Evolutionary conservation across 805 yeast genomes (phyloP).

Genomic region (Metschnikowia continentalis): DNA sequence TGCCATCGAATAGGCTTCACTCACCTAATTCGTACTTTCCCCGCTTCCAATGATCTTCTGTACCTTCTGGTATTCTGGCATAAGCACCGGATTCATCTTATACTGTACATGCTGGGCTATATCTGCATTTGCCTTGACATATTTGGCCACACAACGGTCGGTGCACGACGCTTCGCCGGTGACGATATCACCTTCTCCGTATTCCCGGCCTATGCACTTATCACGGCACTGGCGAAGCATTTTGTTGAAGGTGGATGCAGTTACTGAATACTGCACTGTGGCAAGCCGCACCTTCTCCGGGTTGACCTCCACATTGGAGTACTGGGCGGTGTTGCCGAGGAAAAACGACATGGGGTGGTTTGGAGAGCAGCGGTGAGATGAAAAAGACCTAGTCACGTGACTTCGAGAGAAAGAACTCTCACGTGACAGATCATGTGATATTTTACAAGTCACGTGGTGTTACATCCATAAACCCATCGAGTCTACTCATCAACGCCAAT

Average conservation of each 20-base stretch:
- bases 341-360: conserved; percentile 55
- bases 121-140: conserved; percentile 63
- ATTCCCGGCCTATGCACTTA: conserved; percentile 84
- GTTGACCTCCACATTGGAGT: conserved; percentile 46
- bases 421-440: background rate
- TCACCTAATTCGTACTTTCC: background rate
- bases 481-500: conserved; percentile 21
- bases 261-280: conserved; percentile 63
- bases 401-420: background rate
- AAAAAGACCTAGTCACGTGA: background rate
- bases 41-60: conserved; percentile 7
- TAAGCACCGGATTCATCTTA: conserved; percentile 17
- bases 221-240: conserved; percentile 58
- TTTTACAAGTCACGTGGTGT: background rate
- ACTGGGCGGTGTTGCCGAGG: conserved; percentile 44
- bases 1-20: background rate
- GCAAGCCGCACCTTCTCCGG: conserved; percentile 61
- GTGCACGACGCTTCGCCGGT: conserved; percentile 82
- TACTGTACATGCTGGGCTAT: conserved; percentile 52
- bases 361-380: background rate
- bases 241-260: conserved; percentile 37
- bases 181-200: conserved; percentile 77
- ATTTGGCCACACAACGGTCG: conserved; percentile 84
- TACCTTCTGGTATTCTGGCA: conserved; percentile 40
- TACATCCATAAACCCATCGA: background rate